Evolutionary conservation across 768 basidiomycete genomes (phyloP).

Genomic region (Trametes gibbosa): DNA sequence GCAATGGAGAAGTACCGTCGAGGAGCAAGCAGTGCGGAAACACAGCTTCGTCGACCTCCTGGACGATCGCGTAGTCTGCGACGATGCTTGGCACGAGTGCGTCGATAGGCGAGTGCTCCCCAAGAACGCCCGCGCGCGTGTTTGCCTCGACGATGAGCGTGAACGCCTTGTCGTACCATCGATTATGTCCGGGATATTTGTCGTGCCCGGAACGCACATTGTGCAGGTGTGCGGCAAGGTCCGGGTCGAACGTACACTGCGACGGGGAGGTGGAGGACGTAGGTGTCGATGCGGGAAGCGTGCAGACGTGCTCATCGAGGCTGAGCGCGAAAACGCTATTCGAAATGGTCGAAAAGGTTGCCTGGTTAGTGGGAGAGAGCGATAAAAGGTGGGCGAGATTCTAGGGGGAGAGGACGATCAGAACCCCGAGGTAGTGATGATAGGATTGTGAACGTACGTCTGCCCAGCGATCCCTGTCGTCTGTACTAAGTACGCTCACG

Average conservation of each 20-base stretch:
- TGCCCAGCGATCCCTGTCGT: constrained; percentile 81
- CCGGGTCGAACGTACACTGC: constrained; percentile 24
- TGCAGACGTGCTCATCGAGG: constrained; percentile 65
- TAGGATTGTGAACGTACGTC: constrained; percentile 43
- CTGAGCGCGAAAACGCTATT: constrained; percentile 78
- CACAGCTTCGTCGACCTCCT: constrained; percentile 54
- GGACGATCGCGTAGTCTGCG: constrained; percentile 75
- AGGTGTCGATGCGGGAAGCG: constrained; percentile 28
- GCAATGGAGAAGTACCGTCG: constrained; percentile 1
- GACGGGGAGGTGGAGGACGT: background rate
- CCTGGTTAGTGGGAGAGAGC: constrained; percentile 62
- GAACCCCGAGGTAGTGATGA: background rate
- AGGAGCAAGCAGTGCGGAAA: constrained; percentile 31
- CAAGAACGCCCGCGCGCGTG: constrained; percentile 79
- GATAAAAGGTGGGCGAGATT: constrained; percentile 68
- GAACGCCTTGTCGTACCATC: constrained; percentile 90
- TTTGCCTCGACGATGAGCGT: constrained; percentile 83
- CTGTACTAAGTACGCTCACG: constrained; percentile 73
- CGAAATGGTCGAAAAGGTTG: constrained; percentile 61
- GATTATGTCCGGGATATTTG: constrained; percentile 51
- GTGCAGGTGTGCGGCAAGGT: constrained; percentile 73
- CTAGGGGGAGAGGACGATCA: constrained; percentile 38
- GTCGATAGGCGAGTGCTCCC: constrained; percentile 90
- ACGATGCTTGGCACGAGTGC: constrained; percentile 88
- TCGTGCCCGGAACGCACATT: constrained; percentile 65